Base-by-base conservation (phyloP, 768 basidiomycete species). In the Trametes sanguinea region DNA sequence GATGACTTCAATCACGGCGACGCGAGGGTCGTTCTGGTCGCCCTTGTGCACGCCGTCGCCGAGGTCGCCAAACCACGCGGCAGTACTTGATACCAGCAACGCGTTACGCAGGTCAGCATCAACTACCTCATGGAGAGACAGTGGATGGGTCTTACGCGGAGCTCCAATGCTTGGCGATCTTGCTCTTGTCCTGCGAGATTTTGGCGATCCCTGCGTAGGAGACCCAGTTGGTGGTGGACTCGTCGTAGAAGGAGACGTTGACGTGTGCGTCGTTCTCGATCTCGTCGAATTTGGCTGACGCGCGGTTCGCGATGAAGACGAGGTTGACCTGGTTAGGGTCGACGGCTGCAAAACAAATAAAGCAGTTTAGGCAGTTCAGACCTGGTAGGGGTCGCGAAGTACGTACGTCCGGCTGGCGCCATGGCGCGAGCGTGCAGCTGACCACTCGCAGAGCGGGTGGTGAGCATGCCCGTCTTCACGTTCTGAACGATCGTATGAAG, bases 21-120 rank as follows among this genome's bases (percentile, higher is more conserved):
- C 81, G 29, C 94, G 84, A 0, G 94, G 92, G 65, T 96, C 95
- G 50, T 80, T 76, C 33, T 81, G 81, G 67, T 88, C 84, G n/a
- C 94, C 94, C 67, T 85, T 88, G 73, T 95, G 94, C 6, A 89
- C 76, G 16, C 90, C 91, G 65, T 96, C 94, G 35, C 87, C 87
- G 57, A 95, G 78, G 70, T 96, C 89, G 40, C 91, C 92, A 67
- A 95, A 95, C 81, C 92, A 97, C 0, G 87, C 89, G 8, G 81
- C 72, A 35, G 84, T 78, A 2, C 89, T 91, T 51, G n/a, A 43
- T 5, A 14, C 42, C 11, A 32, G 17, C 11, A 37, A 9, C 29
- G 29, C 13, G 1, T n/a, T 10, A 4, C 35, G 40, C 35, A 2
- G 9, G 22, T 10, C 22, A 32, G 27, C 42, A n/a, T 44, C 10